Base-by-base conservation (phyloP, 768 basidiomycete species). In the Galerina sulciceps region DNA sequence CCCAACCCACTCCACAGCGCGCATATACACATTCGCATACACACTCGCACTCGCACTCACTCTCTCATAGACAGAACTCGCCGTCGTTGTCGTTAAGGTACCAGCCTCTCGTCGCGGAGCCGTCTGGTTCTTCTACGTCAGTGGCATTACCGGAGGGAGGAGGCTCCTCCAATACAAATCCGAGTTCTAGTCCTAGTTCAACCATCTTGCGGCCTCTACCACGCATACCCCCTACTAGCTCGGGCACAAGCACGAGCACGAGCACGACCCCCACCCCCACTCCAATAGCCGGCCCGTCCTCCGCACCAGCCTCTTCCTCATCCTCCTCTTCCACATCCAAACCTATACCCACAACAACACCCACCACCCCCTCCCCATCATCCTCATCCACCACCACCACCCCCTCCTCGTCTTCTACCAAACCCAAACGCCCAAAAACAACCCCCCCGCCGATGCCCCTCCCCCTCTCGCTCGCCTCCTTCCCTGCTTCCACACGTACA, bases 61-160 rank as follows among this genome's bases (percentile, higher is more conserved):
- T n/a, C n/a, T n/a, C n/a, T n/a, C 64, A 64, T 34, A 60, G 61
- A 18, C 22, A 52, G 41, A 65, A 63, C 31, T 41, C 63, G 14
- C 53, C 60, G 22, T 65, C 63, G 18, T 49, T 71, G 1, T 65
- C 63, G n/a, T 70, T 71, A 56, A 65, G 67, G 20, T 70, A 70
- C 53, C 73, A 71, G 46, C 56, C 73, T 11, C 57, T 72, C 54
- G 62, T 67, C 8, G 68, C 70, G 4, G 68, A 69, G 46, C 63
- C 59, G 4, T 35, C 57, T 17, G 14, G 53, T 34, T 23, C 31
- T 26, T 34, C 55, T 8, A 11, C 55, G 5, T 38, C 63, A 5
- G 58, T 59, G 31, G 37, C 48, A n/a, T n/a, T n/a, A n/a, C n/a
- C n/a, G n/a, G 5, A 20, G 65, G 50, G 36, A 52, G 3, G 48